These are phyloP conservation scores for Jamesozyma gamospora DNA, from an alignment of 805 yeast genomes.

Conservation along the genomic window DNA sequence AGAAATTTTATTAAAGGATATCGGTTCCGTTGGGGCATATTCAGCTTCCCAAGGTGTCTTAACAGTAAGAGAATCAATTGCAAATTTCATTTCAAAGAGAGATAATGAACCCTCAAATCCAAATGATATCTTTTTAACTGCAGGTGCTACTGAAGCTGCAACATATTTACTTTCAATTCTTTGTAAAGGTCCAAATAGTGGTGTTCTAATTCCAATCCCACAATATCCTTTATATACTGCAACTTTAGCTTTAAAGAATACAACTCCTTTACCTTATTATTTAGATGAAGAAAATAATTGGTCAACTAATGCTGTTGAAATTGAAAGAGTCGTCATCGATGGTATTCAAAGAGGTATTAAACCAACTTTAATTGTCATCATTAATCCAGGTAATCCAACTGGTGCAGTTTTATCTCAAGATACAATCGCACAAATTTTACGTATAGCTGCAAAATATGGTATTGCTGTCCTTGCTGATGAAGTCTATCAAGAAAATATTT, in stretches of 20 bases:
- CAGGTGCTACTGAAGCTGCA: conserved; percentile 96
- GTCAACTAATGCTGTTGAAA: conserved; percentile 66
- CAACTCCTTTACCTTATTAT: conserved; percentile 76
- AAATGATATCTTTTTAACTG: conserved; percentile 68
- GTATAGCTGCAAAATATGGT: conserved; percentile 75
- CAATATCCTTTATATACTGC: conserved; percentile 97
- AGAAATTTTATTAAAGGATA: conserved; percentile 40
- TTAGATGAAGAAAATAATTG: conserved; percentile 72
- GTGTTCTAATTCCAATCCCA: conserved; percentile 89
- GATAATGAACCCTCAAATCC: conserved; percentile 63
- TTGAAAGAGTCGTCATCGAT: conserved; percentile 42
- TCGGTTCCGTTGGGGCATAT: conserved; percentile 89
- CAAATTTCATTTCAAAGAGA: conserved; percentile 64
- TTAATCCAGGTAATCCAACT: conserved; percentile 98
- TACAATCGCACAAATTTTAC: conserved; percentile 60
- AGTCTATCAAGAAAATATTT: conserved; percentile 91
- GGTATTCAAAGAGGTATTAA: conserved; percentile 44
- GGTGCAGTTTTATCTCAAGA: conserved; percentile 66
- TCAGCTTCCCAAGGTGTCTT: conserved; percentile 86
- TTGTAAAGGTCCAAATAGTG: conserved; percentile 55
- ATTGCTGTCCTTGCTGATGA: conserved; percentile 90
- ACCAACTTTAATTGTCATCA: conserved; percentile 76
- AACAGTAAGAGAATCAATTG: conserved; percentile 63
- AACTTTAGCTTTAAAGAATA: conserved; percentile 67
- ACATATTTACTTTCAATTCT: conserved; percentile 62